Conservation (phyloP, 305 asterid species). For the Fraxinus sp. region DNA sequence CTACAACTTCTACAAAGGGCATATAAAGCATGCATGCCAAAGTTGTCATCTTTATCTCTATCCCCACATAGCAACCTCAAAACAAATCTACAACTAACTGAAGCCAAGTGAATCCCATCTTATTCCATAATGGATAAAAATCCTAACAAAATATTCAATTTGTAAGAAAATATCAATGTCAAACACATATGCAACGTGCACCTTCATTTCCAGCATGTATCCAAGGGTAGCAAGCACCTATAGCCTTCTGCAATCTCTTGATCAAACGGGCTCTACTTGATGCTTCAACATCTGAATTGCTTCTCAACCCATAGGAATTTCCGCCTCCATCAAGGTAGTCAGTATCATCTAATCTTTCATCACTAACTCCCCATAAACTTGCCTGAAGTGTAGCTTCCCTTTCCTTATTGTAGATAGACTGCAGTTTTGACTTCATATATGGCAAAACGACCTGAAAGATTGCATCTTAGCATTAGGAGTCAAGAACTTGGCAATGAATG, state of each 20-base stretch:
- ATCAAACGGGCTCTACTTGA: constrained; percentile 51
- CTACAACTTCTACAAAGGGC: neutral
- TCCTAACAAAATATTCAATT: constrained; percentile 5
- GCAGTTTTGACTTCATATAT: constrained; percentile 81
- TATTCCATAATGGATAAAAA: neutral
- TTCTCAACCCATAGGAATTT: constrained; percentile 42
- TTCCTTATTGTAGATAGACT: constrained; percentile 74
- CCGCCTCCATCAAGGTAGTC: constrained; percentile 45
- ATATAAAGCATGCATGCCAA: neutral
- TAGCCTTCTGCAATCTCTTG: constrained; percentile 57
- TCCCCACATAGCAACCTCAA: neutral
- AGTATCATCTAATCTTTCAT: constrained; percentile 53
- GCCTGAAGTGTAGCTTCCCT: constrained; percentile 94
- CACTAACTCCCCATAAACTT: constrained; percentile 90
- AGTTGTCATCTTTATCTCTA: neutral
- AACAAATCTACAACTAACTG: constrained; percentile 7
- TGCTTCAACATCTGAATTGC: constrained; percentile 46
- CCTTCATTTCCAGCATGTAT: constrained; percentile 98
- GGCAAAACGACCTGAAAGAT: constrained; percentile 75
- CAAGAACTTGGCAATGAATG: constrained; percentile 1
- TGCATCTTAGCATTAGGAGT: constrained; percentile 24
- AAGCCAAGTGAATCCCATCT: constrained; percentile 3
- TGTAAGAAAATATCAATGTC: constrained; percentile 5
- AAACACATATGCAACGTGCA: constrained; percentile 23
- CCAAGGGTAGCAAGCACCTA: constrained; percentile 90